Evolutionary conservation across 768 basidiomycete genomes (phyloP), one percentile per base, ranked within the genome.

Genomic region (Amanita exitialis): DNA sequence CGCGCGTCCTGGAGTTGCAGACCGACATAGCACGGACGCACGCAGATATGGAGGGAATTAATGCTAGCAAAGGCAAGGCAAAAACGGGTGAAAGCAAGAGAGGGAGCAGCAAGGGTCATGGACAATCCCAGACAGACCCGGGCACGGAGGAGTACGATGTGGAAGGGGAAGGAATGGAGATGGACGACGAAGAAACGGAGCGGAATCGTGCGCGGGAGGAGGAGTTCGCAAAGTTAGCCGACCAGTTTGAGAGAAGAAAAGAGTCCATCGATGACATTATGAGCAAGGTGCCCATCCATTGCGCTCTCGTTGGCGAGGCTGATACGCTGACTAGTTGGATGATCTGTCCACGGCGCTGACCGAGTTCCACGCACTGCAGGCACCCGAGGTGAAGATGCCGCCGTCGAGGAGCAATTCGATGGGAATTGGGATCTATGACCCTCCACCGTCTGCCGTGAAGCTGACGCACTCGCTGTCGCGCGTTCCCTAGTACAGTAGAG

Each of bases 11-110:
- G 54, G 81, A 82, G 34, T 64, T 90, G 27, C 86, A 90, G 62
- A 78, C 75, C 49, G 78, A 86, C 55, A 78, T 90, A 30, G 80
- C 86, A 4, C 70, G 68, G 55, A 78, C 86, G 76, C 87, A 89
- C 60, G 65, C 81, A 8, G 78, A 82, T 21, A 85, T 90, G 83
- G 87, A 90, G 62, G 75, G 75, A 36, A 72, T 83, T 42, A 79
- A 80, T 1, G 56, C 65, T 28, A 57, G 67, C 36, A 59, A 62
- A 35, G 61, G 55, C 9, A 62, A 62, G 53, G 52, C 32, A 16
- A 64, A 66, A 48, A 56, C 62, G 53, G 53, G 57, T 35, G 64
- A 69, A 53, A 50, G 62, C 12, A 71, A 73, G 52, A 70, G 70
- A n/a, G 65, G 58, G 44, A 62, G 48, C 30, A 41, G 53, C 58